Base-by-base conservation (phyloP, 2,329 filamentous ascomycete genomes). In the Talaromyces islandicus region DNA sequence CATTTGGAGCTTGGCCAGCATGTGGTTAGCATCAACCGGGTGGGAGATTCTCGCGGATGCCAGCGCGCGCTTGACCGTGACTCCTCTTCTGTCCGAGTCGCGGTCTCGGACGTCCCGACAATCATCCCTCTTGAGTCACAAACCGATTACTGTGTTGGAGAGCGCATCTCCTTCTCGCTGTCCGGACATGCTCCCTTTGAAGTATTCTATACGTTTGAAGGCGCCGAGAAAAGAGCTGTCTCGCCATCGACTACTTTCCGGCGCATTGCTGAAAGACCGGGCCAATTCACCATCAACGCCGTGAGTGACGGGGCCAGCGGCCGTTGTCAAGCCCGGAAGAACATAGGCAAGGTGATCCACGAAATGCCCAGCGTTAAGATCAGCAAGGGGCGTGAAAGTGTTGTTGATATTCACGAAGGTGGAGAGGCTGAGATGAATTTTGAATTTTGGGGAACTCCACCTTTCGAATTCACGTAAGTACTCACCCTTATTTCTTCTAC, bases 361-460 rank as follows among this genome's bases (percentile, higher is more conserved):
- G 88, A 91, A 56, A 88, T 97, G 78, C 94, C 94, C 3, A 92
- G 89, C 61, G 95, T 97, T 53, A 88, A 88, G 66, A 91, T 99
- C 66, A 93, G 89, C 70, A 90, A 91, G 69, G 95, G 95, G 30
- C 85, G 85, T 63, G 87, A 90, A 61, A 85, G 87, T 7, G 86
- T 89, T 65, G 88, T 95, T 38, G 94, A 97, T 71, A 99, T 99
- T 64, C 95, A 97, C 73, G 93, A 99, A 78, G 94, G 94, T 66
- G 92, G 92, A 63, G 90, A 95, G 72, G 92, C 94, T 0, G 91
- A 97, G 71, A 92, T 99, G 57, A 79, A 91, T 7, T 97, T 99
- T 68, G 90, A 96, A 69, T 99, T 99, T 77, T 92, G 90, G 80
- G 94, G 95, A 60, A 92, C 90, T 6, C 92, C 94, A 63, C 94